Percentiles rank a stretch among this genome's conserved stretches.
These are phyloP conservation scores for Boletus sp. DNA, from an alignment of 768 basidiomycete genomes.

Conservation along the genomic window DNA sequence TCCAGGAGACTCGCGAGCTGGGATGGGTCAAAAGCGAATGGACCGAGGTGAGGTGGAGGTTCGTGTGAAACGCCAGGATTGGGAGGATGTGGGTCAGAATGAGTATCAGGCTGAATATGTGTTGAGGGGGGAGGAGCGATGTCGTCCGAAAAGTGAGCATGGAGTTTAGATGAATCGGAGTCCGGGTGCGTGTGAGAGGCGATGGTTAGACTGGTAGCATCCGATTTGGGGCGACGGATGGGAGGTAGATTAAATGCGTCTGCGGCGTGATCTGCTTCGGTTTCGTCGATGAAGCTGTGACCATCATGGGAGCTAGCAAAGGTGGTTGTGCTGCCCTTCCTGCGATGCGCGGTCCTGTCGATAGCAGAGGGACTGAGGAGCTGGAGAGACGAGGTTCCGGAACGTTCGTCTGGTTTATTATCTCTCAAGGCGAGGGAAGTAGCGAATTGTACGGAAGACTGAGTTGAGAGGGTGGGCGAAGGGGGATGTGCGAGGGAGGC, in stretches of 20 bases:
- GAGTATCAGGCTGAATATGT: conserved; percentile 23
- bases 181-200: conserved; percentile 39
- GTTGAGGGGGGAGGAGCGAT: conserved; percentile 13
- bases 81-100: conserved; percentile 16
- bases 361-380: conserved; percentile 44
- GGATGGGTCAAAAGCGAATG: conserved; percentile 72
- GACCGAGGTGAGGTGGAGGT: conserved; percentile 51
- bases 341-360: conserved; percentile 37
- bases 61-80: conserved; percentile 36
- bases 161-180: conserved; percentile 32
- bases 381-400: conserved; percentile 49
- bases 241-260: conserved; percentile 25
- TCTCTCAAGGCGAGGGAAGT: conserved; percentile 59
- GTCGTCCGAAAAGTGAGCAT: conserved; percentile 1
- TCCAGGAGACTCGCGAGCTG: conserved; percentile 84
- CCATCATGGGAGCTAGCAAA: conserved; percentile 42
- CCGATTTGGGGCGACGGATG: conserved; percentile 36
- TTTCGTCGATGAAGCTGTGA: conserved; percentile 38
- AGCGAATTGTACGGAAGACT: conserved; percentile 57
- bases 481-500: conserved; percentile 49
- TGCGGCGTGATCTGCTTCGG: conserved; percentile 45
- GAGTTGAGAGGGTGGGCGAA: conserved; percentile 71
- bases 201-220: conserved; percentile 33
- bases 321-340: conserved; percentile 60
- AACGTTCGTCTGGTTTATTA: conserved; percentile 59